Conservation (phyloP, 768 basidiomycete species). For the Suillus lakei region DNA sequence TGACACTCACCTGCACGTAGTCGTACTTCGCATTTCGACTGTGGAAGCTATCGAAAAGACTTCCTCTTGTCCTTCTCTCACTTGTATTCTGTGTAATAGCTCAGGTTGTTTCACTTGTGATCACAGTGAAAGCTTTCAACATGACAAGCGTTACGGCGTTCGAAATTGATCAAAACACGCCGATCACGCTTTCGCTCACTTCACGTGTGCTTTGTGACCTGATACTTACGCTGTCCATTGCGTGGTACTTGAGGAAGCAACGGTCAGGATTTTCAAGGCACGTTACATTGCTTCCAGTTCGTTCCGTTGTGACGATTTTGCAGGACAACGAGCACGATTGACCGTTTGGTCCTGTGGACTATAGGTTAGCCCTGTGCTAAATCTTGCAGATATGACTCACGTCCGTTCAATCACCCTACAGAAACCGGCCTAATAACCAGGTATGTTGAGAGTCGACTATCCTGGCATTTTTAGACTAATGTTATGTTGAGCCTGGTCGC, state of each 20-base stretch:
- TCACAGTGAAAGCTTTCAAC: neutral
- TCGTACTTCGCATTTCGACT: slow-evolving; percentile 1
- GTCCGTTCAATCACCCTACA: neutral
- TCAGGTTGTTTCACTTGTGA: neutral
- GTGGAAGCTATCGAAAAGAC: neutral
- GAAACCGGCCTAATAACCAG: slow-evolving; percentile 8
- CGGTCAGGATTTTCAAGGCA: neutral
- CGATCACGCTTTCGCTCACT: neutral
- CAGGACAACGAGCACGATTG: neutral
- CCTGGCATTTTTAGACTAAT: neutral
- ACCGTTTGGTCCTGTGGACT: slow-evolving; percentile 2
- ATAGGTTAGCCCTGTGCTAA: slow-evolving; percentile 1
- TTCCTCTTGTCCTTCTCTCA: neutral
- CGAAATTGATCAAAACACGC: neutral
- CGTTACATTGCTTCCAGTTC: no score
- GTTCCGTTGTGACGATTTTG: neutral
- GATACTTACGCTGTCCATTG: no score
- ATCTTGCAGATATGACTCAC: neutral
- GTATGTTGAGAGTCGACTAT: neutral
- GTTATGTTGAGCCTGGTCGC: no score
- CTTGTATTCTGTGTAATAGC: neutral
- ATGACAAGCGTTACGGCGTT: neutral
- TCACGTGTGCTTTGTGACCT: neutral
- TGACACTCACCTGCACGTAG: neutral
- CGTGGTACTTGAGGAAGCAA: neutral